Evolutionary conservation across 768 basidiomycete genomes (phyloP).

Genomic region (Amanita muscaria): DNA sequence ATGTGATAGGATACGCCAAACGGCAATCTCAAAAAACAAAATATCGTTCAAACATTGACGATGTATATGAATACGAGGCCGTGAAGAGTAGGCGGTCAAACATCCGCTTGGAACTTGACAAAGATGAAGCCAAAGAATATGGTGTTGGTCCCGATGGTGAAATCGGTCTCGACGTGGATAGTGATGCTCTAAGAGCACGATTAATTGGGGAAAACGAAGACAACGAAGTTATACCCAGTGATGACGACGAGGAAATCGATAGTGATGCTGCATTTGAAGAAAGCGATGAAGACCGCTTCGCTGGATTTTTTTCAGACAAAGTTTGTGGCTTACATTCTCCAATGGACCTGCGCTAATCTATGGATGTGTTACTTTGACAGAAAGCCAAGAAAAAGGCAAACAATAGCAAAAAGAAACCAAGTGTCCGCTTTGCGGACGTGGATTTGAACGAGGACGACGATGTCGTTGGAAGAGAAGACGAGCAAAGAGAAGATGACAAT

Average conservation of each 20-base stretch:
- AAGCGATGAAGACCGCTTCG: constrained; percentile 71
- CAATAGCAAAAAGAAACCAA: constrained; percentile 22
- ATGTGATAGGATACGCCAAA: constrained; percentile 43
- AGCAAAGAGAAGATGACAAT: constrained; percentile 28
- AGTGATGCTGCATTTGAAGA: constrained; percentile 81
- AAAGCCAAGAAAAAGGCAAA: constrained; percentile 22
- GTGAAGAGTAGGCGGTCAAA: constrained; percentile 43
- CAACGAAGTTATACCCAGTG: constrained; percentile 46
- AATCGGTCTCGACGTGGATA: constrained; percentile 30
- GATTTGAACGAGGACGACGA: constrained; percentile 57
- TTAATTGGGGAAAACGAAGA: constrained; percentile 47
- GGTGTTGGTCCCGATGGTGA: constrained; percentile 35
- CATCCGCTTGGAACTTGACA: constrained; percentile 45
- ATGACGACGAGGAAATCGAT: constrained; percentile 81
- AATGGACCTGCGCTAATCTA: not conserved
- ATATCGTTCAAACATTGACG: constrained; percentile 25
- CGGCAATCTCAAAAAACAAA: constrained; percentile 39
- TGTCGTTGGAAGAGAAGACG: constrained; percentile 22
- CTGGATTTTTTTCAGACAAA: constrained; percentile 50
- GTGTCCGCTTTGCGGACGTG: constrained; percentile 44
- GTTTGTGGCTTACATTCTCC: constrained; percentile 10
- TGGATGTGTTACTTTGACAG: constrained; percentile 12
- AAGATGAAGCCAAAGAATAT: constrained; percentile 39
- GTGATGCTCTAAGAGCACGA: constrained; percentile 31
- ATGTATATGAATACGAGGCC: constrained; percentile 59